phyloP scores from a whole-genome alignment of 2,329 filamentous ascomycete species.

The Alternaria dauci region DNA sequence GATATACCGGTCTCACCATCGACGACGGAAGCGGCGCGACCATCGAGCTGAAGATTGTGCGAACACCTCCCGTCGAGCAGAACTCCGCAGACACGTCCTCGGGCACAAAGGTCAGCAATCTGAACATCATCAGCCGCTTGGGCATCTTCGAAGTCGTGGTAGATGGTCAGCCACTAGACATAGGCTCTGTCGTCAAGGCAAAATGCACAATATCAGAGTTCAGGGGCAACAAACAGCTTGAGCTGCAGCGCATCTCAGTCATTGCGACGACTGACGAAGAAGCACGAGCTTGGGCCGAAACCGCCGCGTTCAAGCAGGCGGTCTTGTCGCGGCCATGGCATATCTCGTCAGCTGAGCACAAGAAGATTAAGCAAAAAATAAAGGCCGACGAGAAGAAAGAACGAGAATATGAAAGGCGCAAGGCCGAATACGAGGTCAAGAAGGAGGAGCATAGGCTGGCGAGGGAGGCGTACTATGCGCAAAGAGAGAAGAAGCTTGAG shows the following conservation, averaged over 20 bases:
- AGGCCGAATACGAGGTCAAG: constrained; percentile 47
- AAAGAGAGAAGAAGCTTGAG: constrained; percentile 53
- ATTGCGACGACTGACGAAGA: constrained; percentile 64
- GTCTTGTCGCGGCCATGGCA: constrained; percentile 64
- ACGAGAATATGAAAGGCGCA: constrained; percentile 42
- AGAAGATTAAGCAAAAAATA: constrained; percentile 50
- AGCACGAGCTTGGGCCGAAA: constrained; percentile 61
- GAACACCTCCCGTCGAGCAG: constrained; percentile 37
- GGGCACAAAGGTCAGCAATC: constrained; percentile 50
- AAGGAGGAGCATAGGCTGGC: constrained; percentile 44
- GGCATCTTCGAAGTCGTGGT: constrained; percentile 54
- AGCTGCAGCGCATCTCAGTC: constrained; percentile 61
- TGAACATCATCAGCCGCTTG: constrained; percentile 48
- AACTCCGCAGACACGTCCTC: constrained; percentile 38
- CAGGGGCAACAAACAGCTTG: constrained; percentile 60
- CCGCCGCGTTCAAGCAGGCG: constrained; percentile 58
- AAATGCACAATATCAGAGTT: constrained; percentile 66
- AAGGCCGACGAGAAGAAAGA: constrained; percentile 53
- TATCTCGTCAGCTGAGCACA: constrained; percentile 56
- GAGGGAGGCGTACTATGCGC: constrained; percentile 40
- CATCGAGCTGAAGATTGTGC: constrained; percentile 64
- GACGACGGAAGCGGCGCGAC: constrained; percentile 69
- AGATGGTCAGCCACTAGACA: constrained; percentile 46
- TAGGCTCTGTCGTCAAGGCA: constrained; percentile 63
- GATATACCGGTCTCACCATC: constrained; percentile 60